These are phyloP conservation scores for Mollisia scopiformis DNA, from an alignment of 2,329 filamentous ascomycete species.

Conservation along the genomic window DNA sequence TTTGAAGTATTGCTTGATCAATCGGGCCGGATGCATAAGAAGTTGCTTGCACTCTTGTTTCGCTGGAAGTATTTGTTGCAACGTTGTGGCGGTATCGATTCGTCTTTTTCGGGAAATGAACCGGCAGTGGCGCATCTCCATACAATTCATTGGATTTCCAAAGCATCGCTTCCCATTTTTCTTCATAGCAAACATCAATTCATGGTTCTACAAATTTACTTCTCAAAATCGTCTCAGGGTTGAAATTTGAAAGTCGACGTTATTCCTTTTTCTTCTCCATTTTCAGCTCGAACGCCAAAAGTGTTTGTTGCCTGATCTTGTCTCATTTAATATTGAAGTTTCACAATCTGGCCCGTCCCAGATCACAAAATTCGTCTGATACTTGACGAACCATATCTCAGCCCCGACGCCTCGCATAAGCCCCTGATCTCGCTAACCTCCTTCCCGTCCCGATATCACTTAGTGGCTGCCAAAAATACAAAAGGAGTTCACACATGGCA, in stretches of 20 bases:
- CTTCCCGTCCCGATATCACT: neutral
- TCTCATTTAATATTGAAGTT: neutral
- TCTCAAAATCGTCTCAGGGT: neutral
- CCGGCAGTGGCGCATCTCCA: neutral
- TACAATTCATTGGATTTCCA: no score
- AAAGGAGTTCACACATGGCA: neutral
- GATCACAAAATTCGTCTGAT: neutral
- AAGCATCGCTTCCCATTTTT: no score
- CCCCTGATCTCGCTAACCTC: neutral
- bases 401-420: neutral
- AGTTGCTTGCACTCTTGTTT: no score
- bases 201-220: no score
- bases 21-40: no score
- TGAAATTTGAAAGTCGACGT: neutral
- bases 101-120: neutral
- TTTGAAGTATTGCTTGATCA: neutral
- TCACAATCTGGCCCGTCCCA: no score
- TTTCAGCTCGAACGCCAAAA: neutral
- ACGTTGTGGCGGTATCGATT: neutral
- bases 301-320: neutral
- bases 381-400: neutral
- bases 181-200: no score
- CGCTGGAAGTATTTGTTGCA: neutral
- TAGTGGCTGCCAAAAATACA: neutral
- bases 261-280: neutral